Evolutionary conservation across 1,284 basidiomycete genomes (phyloP).

Genomic region (Leccinum holopus): DNA sequence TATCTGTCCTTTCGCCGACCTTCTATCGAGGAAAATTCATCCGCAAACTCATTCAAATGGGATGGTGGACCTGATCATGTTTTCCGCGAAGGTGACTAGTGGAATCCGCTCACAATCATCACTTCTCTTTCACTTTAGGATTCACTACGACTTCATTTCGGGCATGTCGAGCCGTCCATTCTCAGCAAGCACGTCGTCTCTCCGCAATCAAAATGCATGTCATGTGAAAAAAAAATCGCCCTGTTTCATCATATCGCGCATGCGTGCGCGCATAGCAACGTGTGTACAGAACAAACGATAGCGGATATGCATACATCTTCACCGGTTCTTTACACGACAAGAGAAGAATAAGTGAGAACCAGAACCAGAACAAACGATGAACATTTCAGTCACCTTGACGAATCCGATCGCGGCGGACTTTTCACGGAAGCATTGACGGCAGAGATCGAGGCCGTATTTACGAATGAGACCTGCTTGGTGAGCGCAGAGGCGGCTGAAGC

Average conservation of each 20-base stretch:
- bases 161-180: neutral
- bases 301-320: slow-evolving; percentile 4
- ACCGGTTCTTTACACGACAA: slow-evolving; percentile 18
- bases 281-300: neutral
- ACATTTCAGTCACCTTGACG: slow-evolving; percentile 67
- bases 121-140: neutral
- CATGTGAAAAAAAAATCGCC: slow-evolving; percentile 4
- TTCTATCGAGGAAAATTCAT: neutral
- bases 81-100: neutral
- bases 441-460: slow-evolving; percentile 93
- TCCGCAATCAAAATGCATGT: neutral
- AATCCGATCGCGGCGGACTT: slow-evolving; percentile 92
- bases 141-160: neutral
- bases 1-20: neutral
- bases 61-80: neutral
- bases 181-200: neutral
- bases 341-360: neutral
- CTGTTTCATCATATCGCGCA: slow-evolving; percentile 18
- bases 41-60: neutral
- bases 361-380: neutral
- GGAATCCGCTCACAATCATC: neutral
- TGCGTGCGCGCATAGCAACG: slow-evolving; percentile 7
- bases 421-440: slow-evolving; percentile 98
- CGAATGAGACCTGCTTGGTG: slow-evolving; percentile 97
- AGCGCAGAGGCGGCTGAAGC: slow-evolving; percentile 83